A percentile compares a stretch with the other conserved stretches of the same genome.
These are phyloP conservation scores for Fusarium phyllophilum DNA, from an alignment of 2,329 filamentous ascomycete genomes.

Conservation along the genomic window DNA sequence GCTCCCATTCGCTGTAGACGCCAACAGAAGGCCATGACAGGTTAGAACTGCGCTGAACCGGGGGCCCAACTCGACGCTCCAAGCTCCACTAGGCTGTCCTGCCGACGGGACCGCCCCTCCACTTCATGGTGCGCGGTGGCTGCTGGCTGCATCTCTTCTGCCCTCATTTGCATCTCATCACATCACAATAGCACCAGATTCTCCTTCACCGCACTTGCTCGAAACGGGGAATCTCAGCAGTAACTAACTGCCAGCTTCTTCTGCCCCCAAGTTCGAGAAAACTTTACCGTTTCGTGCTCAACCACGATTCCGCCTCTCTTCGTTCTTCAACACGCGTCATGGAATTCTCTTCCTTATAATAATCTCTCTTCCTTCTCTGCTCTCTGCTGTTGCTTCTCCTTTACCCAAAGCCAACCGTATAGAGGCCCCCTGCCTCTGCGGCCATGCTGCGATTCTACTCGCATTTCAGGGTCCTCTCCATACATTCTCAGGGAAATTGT, in stretches of 20 bases:
- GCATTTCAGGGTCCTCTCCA: slow-evolving; percentile 41
- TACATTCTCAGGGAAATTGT: slow-evolving; percentile 36
- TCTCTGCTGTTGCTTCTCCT: slow-evolving; percentile 35
- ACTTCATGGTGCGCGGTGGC: slow-evolving; percentile 15
- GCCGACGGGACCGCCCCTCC: slow-evolving; percentile 34
- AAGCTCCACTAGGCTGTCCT: slow-evolving; percentile 24
- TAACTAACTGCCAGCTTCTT: slow-evolving; percentile 1
- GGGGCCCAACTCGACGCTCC: background rate
- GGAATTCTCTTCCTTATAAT: slow-evolving; percentile 35
- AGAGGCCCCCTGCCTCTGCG: slow-evolving; percentile 42
- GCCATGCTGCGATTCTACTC: slow-evolving; percentile 46
- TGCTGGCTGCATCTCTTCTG: slow-evolving; percentile 22
- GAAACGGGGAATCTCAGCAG: slow-evolving; percentile 2
- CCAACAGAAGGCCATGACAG: background rate
- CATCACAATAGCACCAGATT: slow-evolving; percentile 32
- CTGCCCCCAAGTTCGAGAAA: slow-evolving; percentile 6
- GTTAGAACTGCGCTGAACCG: background rate
- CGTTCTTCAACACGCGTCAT: slow-evolving; percentile 33
- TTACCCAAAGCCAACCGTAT: slow-evolving; percentile 16
- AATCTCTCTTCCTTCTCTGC: slow-evolving; percentile 12
- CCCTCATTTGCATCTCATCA: slow-evolving; percentile 35
- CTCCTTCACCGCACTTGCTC: slow-evolving; percentile 35
- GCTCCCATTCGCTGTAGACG: background rate
- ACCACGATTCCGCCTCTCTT: slow-evolving; percentile 39
- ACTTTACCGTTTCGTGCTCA: slow-evolving; percentile 35